A percentile compares a stretch with the other conserved stretches of the same genome.
Evolutionary conservation across 495 filamentous ascomycete genomes (phyloP).

Genomic region (Elaphomyces granulatus): DNA sequence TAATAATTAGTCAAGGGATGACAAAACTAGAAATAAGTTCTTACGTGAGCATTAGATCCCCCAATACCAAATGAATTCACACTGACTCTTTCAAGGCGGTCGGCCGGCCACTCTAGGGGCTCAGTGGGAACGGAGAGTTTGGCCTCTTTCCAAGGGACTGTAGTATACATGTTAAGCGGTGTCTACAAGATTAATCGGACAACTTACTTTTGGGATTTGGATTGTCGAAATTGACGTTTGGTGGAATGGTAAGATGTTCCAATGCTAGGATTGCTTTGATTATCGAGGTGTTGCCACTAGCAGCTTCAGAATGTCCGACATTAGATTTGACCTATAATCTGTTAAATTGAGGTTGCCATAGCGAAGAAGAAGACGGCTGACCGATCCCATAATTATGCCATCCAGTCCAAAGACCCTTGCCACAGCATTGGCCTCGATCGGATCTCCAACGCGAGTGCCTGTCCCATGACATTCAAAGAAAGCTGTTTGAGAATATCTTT

Average conservation of each 20-base stretch:
- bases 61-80: slow-evolving; percentile 55
- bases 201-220: slow-evolving; percentile 14
- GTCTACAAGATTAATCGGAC: no score
- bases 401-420: slow-evolving; percentile 6
- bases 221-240: slow-evolving; percentile 25
- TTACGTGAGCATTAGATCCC: slow-evolving; percentile 38
- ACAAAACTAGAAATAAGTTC: background rate
- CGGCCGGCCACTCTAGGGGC: slow-evolving; percentile 17
- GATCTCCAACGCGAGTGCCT: slow-evolving; percentile 12
- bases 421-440: background rate
- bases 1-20: no score
- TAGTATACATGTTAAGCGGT: no score
- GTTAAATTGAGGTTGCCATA: no score
- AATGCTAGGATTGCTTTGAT: slow-evolving; percentile 43
- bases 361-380: no score
- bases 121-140: slow-evolving; percentile 10
- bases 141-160: slow-evolving; percentile 13
- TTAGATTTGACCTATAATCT: slow-evolving; percentile 38
- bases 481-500: slow-evolving; percentile 14
- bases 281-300: slow-evolving; percentile 39
- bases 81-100: slow-evolving; percentile 26
- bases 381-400: slow-evolving; percentile 37
- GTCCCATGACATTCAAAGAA: slow-evolving; percentile 23
- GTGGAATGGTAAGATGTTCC: slow-evolving; percentile 31
- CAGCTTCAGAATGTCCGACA: slow-evolving; percentile 38